Base-by-base conservation (phyloP, 1,284 basidiomycete species). In the Boletellus deceptivus region DNA sequence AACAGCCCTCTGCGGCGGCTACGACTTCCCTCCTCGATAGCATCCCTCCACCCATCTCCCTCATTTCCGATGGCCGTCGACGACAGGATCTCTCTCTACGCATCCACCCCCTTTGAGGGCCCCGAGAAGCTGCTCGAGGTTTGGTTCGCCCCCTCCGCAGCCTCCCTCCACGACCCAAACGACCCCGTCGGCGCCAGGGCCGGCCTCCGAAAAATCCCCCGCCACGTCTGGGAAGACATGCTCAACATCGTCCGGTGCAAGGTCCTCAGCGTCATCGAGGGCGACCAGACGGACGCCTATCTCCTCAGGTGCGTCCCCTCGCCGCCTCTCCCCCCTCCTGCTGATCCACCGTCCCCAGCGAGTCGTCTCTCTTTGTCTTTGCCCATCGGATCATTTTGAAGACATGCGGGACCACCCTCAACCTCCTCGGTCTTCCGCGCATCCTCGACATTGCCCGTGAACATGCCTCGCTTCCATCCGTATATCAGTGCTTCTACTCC, bases 41-140 rank as follows among this genome's bases (percentile, higher is more conserved):
- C 81, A 76, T 75, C 70, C 59, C 64, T 57, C 10, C 37, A 25
- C 42, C 45, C n/a, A 37, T 13, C n/a, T 36, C 33, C 34, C 13
- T 13, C 42, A 22, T 16, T 43, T 25, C 39, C 55, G 48, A 72
- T 73, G 72, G 64, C 68, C 59, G 50, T 67, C 48, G 70, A 73
- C 55, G 60, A 64, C 55, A 54, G 64, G 48, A 65, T 72, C 52
- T 18, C 55, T 11, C 58, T 65, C 52, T 65, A 67, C 48, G 62
- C 71, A 46, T 73, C 74, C 44, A 75, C 80, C 40, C 86, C 86
- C 18, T 92, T 90, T 61, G 89, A 91, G 68, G 89, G 89, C 36
- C 92, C 96, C 53, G 97, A 99, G 75, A 99, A 99, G 73, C 83
- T 98, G 38, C 83, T 99, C 49, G 97, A 99, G 74, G 85, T 99